phyloP scores from a whole-genome alignment of 768 basidiomycete genomes.

The Collybiopsis confluens region DNA sequence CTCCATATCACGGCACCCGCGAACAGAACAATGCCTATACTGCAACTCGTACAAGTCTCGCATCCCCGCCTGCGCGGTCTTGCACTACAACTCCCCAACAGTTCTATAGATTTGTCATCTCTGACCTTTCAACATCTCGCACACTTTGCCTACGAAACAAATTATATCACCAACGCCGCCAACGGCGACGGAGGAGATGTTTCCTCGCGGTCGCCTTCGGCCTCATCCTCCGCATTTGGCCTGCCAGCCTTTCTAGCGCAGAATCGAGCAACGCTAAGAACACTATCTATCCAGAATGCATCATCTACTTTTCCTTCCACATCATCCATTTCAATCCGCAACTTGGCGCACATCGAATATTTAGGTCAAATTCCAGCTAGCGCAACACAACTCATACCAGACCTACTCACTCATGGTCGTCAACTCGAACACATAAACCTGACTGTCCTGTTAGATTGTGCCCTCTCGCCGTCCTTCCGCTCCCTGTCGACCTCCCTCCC shows the following conservation, averaged over 20 bases:
- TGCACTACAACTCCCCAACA: conserved; percentile 43
- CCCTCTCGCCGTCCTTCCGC: conserved; percentile 48
- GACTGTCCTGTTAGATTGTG: conserved; percentile 49
- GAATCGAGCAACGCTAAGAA: conserved; percentile 49
- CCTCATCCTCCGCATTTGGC: conserved; percentile 18
- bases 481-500: conserved; percentile 41
- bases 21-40: conserved; percentile 47
- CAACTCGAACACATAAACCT: conserved; percentile 63
- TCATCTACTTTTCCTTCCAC: conserved; percentile 53
- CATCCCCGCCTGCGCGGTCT: conserved; percentile 52
- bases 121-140: conserved; percentile 51
- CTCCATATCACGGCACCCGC: conserved; percentile 57
- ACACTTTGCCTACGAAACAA: conserved; percentile 53
- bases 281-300: conserved; percentile 49
- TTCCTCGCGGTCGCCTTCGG: not conserved
- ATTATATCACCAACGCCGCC: conserved; percentile 21
- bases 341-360: conserved; percentile 63
- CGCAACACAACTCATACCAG: conserved; percentile 47
- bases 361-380: conserved; percentile 46
- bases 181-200: not conserved
- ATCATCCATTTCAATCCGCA: conserved; percentile 49
- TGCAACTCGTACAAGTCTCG: conserved; percentile 47
- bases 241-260: conserved; percentile 39
- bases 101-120: conserved; percentile 39
- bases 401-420: conserved; percentile 55